phyloP scores from a whole-genome alignment of 2,329 filamentous ascomycete genomes.

The Claviceps cyperi region DNA sequence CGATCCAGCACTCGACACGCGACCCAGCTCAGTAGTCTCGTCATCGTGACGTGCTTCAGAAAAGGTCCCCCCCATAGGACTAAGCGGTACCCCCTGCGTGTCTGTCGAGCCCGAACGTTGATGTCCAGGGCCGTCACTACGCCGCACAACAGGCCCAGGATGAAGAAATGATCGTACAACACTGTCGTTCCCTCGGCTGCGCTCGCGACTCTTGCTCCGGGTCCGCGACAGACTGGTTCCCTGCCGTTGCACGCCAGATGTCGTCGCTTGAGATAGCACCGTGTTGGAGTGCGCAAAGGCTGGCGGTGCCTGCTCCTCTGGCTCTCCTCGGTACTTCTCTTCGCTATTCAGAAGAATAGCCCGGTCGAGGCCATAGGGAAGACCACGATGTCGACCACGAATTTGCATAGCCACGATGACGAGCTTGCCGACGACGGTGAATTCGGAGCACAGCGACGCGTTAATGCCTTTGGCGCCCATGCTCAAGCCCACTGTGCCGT shows the following conservation, averaged over 20 bases:
- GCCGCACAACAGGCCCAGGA: constrained; percentile 28
- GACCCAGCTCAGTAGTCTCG: constrained; percentile 14
- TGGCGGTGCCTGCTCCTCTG: constrained; percentile 30
- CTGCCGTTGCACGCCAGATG: constrained; percentile 16
- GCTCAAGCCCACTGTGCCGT: constrained; percentile 85
- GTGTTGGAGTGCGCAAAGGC: constrained; percentile 24
- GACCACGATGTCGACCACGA: constrained; percentile 52
- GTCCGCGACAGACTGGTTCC: constrained; percentile 17
- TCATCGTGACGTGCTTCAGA: constrained; percentile 14
- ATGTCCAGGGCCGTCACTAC: constrained; percentile 11
- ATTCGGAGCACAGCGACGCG: constrained; percentile 70
- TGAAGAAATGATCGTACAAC: constrained; percentile 32
- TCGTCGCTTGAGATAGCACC: constrained; percentile 17
- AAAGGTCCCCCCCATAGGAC: constrained; percentile 8
- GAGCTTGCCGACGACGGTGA: constrained; percentile 57
- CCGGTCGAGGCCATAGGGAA: constrained; percentile 52
- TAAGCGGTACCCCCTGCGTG: constrained; percentile 5
- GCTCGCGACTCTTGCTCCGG: constrained; percentile 25
- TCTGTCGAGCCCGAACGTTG: constrained; percentile 16
- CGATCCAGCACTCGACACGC: constrained; percentile 13
- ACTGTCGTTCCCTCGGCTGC: constrained; percentile 24
- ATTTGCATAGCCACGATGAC: constrained; percentile 57
- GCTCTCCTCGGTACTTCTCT: constrained; percentile 37
- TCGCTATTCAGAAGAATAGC: constrained; percentile 46
- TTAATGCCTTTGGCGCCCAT: constrained; percentile 67